Base-by-base conservation (phyloP, 305 asterid genomes). In the Stenogyne calaminthoides region DNA sequence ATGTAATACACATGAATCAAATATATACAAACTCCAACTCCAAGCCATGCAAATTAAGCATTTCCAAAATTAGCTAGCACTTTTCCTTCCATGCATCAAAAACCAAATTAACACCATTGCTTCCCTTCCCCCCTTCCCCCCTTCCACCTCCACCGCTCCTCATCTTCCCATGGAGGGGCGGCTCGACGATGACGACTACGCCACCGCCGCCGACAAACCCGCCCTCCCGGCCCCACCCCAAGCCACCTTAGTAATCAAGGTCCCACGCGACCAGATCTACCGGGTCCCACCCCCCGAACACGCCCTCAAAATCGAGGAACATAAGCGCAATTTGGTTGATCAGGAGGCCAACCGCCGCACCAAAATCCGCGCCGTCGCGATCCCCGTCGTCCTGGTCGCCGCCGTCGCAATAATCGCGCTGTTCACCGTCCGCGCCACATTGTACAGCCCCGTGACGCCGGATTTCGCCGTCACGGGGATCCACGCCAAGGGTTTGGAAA, bases 271-370 rank as follows among this genome's bases (percentile, higher is more conserved):
- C 51, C 89, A 86, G 71, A 83, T 92, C 47, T 88, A 89, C 81
- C 96, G 98, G 36, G 58, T 88, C 9, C 98, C 98, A 0, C 94
- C 96, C 0, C 88, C 96, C 2, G 96, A 92, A 25, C 84, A 92
- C 75, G 94, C 96, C 44, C 71, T 49, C 59, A 81, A 87, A 52
- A 76, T 83, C 2, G 90, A 88, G 64, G 42, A 73, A 39, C 80
- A 77, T 49, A 55, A 37, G 6, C 84, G 77, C 18, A 78, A 64
- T 8, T 68, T 80, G 19, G 1, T n/a, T 18, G 6, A 47, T 1
- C 15, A 64, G 1, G 72, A 77, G 6, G 69, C 66, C 10, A 44
- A 70, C 5, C 11, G 20, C 15, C 70, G 77, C 8, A 67, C 71
- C 18, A 14, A 74, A 72, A 7, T 77, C 63, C 77, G 70, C 18